Base-by-base conservation (phyloP, 2,329 filamentous ascomycete genomes). In the Tolypocladium endophyticum region DNA sequence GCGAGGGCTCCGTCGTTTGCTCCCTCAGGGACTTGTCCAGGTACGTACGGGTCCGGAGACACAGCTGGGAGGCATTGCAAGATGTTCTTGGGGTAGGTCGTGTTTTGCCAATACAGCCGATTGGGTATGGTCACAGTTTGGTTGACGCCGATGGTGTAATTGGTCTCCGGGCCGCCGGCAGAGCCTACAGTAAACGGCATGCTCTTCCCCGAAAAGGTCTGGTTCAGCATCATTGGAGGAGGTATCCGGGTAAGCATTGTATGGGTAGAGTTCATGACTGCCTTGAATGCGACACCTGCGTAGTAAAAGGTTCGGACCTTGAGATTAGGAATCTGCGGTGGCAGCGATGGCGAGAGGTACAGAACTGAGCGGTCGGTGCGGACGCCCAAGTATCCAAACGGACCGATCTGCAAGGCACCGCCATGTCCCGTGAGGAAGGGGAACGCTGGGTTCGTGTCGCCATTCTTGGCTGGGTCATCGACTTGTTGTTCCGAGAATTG, bases 391-490 rank as follows among this genome's bases (percentile, higher is more conserved):
- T 87, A 89, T 0, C 87, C 87, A 64, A 85, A 88, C 5, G 87
- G 75, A 1, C 79, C 80, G 14, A 88, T 82, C 68, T 88, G 86
- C 62, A 87, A 81, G n/a, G 84, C 81, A 53, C 87, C 87, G 20
- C 87, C 87, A 68, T 87, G 83, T 11, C 87, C 87, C 0, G 87
- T 90, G 38, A 89, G 72, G 74, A 90, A 90, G 0, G 87, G 87
- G 65, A 81, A 90, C 0, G 87, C 87, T 0, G 87, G 86, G 38
- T 67, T 63, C 0, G 66, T 67, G 4, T 63, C 66, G 23, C 66
- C 66, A 61, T 88, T 84, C 0, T 84, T 86, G 39, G 84, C 84
- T 55, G 76, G 78, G 61, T 87, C 77, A 67, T 90, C 87, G 36
- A 83, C 70, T 55, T 87, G 73, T 67, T 89, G 86, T 66, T 90